phyloP scores from a whole-genome alignment of 164 flowering plant species.

The Magnolia kwangsiensis region DNA sequence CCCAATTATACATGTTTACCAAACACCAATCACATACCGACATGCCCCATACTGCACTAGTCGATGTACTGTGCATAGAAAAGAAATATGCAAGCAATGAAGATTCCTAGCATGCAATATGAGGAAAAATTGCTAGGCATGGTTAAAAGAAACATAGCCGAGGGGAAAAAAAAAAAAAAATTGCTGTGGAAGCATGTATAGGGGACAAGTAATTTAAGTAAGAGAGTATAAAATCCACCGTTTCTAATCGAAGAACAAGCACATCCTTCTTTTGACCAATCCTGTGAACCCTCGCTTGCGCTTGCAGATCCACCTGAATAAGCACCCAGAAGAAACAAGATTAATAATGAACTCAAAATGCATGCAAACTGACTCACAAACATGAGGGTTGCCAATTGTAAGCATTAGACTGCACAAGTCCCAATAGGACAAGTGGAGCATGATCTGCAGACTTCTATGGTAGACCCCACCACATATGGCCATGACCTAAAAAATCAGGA shows the following conservation, averaged over 20 bases:
- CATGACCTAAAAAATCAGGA: background rate
- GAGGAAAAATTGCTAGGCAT: too few relatives aligned
- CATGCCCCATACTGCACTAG: too few relatives aligned
- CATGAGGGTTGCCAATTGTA: background rate
- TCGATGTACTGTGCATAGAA: too few relatives aligned
- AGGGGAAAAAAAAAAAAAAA: background rate
- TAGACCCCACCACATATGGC: background rate
- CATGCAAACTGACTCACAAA: background rate
- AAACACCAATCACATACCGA: too few relatives aligned
- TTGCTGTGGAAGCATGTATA: too few relatives aligned
- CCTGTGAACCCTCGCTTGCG: constrained; percentile 98
- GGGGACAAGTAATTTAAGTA: too few relatives aligned
- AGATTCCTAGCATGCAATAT: too few relatives aligned
- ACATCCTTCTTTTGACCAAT: constrained; percentile 99
- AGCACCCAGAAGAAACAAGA: constrained; percentile 9
- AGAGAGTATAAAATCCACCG: constrained; percentile 38
- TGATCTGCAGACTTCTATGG: background rate
- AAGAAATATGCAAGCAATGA: too few relatives aligned
- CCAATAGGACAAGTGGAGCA: background rate
- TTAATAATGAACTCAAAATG: constrained; percentile 4
- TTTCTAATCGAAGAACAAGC: constrained; percentile 95
- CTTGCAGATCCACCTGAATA: constrained; percentile 96
- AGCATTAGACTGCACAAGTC: background rate
- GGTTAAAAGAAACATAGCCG: background rate
- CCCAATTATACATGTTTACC: too few relatives aligned